Conservation (phyloP, 1,284 basidiomycete species). For the Erythrobasidium hasegawianum region DNA sequence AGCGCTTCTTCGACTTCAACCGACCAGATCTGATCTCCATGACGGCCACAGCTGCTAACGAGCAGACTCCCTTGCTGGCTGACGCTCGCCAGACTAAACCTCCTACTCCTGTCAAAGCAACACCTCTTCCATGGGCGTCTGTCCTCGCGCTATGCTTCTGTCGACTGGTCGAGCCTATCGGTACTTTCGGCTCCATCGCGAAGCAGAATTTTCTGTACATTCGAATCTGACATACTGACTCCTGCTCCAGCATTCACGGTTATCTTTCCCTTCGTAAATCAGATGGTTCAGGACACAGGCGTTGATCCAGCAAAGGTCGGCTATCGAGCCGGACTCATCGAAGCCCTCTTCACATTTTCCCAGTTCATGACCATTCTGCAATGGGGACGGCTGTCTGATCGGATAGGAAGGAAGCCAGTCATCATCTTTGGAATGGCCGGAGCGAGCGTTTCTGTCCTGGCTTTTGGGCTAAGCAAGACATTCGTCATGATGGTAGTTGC, state of each 20-base stretch:
- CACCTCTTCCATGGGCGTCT: conserved; percentile 24
- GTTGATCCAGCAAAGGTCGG: conserved; percentile 38
- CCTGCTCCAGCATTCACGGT: conserved; percentile 39
- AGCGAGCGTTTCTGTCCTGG: conserved; percentile 46
- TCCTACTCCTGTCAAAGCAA: conserved; percentile 5
- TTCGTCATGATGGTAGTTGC: conserved; percentile 48
- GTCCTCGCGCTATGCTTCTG: conserved; percentile 26
- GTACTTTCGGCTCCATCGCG: not conserved
- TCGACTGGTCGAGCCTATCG: conserved; percentile 27
- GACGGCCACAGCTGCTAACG: not conserved
- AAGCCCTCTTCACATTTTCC: conserved; percentile 48
- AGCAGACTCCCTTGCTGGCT: conserved; percentile 18
- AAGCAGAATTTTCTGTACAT: not conserved
- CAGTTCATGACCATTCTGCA: conserved; percentile 48
- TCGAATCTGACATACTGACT: no score
- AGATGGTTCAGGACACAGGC: conserved; percentile 24
- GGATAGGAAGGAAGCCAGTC: conserved; percentile 44
- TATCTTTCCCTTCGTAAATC: conserved; percentile 55
- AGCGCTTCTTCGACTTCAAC: no score
- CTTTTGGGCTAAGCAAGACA: conserved; percentile 48
- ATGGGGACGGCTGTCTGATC: conserved; percentile 49
- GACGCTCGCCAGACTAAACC: not conserved
- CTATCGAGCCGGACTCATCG: conserved; percentile 50
- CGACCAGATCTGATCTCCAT: not conserved
- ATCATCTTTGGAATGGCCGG: conserved; percentile 48